Conservation (phyloP, 371 early-diverging fungal species). For the Entomophthora muscae region DNA sequence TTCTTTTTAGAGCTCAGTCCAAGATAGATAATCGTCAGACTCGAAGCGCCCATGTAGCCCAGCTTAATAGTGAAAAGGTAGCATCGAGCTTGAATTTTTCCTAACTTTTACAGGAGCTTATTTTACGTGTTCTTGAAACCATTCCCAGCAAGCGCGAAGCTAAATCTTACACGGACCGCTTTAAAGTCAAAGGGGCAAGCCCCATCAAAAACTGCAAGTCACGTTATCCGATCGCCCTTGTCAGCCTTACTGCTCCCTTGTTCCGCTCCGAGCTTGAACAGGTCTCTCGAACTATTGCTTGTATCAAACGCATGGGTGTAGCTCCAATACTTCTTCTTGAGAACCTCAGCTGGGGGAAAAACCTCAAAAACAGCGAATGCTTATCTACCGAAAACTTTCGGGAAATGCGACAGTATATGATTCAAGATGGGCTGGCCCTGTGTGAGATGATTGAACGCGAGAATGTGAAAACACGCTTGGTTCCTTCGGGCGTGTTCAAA, state of each 20-base stretch:
- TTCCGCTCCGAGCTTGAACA: slow-evolving; percentile 23
- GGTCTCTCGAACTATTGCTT: slow-evolving; percentile 39
- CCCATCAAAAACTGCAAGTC: not conserved
- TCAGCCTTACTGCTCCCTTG: slow-evolving; percentile 36
- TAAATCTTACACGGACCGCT: not conserved
- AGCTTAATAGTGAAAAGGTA: not conserved
- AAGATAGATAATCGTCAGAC: not conserved
- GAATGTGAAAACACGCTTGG: slow-evolving; percentile 54
- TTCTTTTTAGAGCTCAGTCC: not conserved
- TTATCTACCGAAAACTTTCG: slow-evolving; percentile 7
- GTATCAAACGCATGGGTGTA: slow-evolving; percentile 47
- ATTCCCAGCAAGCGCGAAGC: slow-evolving; percentile 9
- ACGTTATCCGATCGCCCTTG: slow-evolving; percentile 27
- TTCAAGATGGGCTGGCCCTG: slow-evolving; percentile 34
- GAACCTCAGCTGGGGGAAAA: slow-evolving; percentile 25
- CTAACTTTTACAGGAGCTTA: slow-evolving; percentile 1
- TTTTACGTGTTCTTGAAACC: slow-evolving; percentile 3
- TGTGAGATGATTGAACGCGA: slow-evolving; percentile 52
- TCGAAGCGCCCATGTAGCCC: not conserved
- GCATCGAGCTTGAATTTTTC: not conserved
- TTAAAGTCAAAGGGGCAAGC: not conserved
- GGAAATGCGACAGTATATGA: slow-evolving; percentile 24
- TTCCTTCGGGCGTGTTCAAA: slow-evolving; percentile 30
- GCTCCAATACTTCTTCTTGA: slow-evolving; percentile 48
- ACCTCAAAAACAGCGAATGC: not conserved